Percentiles rank a stretch among this genome's conserved stretches.
Conservation (phyloP, 768 basidiomycete species). For the Kwoniella shandongensis region DNA sequence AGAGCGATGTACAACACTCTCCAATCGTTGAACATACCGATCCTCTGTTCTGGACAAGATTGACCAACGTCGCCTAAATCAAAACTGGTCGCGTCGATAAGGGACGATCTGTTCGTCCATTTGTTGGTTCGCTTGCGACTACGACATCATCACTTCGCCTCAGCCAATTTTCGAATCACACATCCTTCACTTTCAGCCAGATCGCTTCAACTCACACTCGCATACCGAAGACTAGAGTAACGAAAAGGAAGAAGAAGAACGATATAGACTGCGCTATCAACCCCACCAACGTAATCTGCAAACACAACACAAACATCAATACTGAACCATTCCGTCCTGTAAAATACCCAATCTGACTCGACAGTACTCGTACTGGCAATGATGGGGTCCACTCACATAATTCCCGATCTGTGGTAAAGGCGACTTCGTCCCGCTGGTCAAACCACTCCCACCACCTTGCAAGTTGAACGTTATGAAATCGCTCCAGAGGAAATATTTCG, state of each 20-base stretch:
- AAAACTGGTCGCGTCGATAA: too few relatives aligned
- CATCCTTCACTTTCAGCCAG: too few relatives aligned
- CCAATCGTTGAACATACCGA: constrained; percentile 57
- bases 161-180: too few relatives aligned
- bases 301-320: constrained; percentile 4
- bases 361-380: neutral
- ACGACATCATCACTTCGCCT: too few relatives aligned
- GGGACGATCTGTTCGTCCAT: too few relatives aligned
- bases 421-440: constrained; percentile 14
- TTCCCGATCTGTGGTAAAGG: constrained; percentile 4
- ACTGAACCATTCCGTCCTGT: too few relatives aligned
- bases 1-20: constrained; percentile 60
- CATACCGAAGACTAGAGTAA: constrained; percentile 60
- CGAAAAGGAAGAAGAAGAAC: constrained; percentile 56
- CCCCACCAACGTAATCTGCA: constrained; percentile 61
- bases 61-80: too few relatives aligned
- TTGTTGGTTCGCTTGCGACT: too few relatives aligned
- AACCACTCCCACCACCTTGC: constrained; percentile 56
- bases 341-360: neutral
- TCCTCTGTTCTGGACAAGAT: too few relatives aligned
- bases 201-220: constrained; percentile 57
- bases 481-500: constrained; percentile 62
- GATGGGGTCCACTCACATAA: constrained; percentile 14
- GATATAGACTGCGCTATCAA: constrained; percentile 62
- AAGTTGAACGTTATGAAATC: constrained; percentile 69